phyloP scores from a whole-genome alignment of 148 eudicot species.

The Diospyros kaki region DNA sequence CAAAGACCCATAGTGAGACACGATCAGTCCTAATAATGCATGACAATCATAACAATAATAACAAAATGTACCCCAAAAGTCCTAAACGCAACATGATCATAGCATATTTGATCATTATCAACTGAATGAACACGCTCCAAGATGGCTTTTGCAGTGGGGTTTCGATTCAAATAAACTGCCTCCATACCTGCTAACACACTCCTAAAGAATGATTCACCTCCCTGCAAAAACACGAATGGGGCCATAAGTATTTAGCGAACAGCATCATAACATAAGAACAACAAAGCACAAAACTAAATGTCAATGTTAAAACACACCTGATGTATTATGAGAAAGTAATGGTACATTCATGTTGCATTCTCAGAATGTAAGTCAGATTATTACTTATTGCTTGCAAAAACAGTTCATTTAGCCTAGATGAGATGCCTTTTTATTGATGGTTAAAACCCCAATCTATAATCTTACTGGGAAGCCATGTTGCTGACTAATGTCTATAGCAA shows the following conservation, averaged over 20 bases:
- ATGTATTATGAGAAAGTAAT: neutral
- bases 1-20: neutral
- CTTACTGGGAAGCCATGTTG: too few relatives aligned
- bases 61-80: slow-evolving; percentile 77
- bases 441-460: too few relatives aligned
- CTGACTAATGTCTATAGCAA: too few relatives aligned
- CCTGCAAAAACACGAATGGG: slow-evolving; percentile 31
- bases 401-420: too few relatives aligned
- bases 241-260: neutral
- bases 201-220: slow-evolving; percentile 82
- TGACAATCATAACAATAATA: neutral
- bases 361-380: neutral
- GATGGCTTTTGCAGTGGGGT: slow-evolving; percentile 84
- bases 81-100: slow-evolving; percentile 92
- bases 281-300: neutral
- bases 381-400: neutral
- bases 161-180: slow-evolving; percentile 65
- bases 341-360: neutral
- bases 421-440: too few relatives aligned
- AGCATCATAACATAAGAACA: neutral
- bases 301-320: neutral
- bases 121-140: slow-evolving; percentile 73
- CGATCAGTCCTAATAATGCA: neutral
- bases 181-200: slow-evolving; percentile 70
- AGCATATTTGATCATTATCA: slow-evolving; percentile 55